Evolutionary conservation across 2,329 filamentous ascomycete genomes (phyloP), one percentile per base, ranked within the genome.

Genomic region (Verticillium dahliae): DNA sequence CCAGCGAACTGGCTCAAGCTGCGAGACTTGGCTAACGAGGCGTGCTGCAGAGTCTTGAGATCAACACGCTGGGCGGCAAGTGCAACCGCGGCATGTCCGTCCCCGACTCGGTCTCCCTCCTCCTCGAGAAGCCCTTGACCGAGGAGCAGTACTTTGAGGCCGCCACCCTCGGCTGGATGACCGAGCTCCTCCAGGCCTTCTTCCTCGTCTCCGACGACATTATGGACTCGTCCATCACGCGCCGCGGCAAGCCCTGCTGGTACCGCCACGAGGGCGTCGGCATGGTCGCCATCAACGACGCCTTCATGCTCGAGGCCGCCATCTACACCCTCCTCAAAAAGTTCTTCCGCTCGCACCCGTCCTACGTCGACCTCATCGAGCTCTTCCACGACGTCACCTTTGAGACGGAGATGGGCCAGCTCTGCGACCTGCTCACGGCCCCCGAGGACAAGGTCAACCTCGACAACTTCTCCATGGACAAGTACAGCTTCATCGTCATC

Each of bases 31-130:
- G 61, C 41, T 59, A 37, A 54, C 58, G 1, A 27, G 14, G 60
- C 37, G 10, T n/a, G 15, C 38, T 18, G 4, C 70, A 97, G 92
- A 89, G 85, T 65, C 84, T 98, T 71, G 85, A 93, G 73, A 84
- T 86, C 79, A 99, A 99, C 80, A 87, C 91, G 6, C 81, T 95
- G 60, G 95, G 95, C 69, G 95, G 95, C 74, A 99, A 99, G 83
- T 97, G 93, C 82, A 99, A 99, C 81, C 92, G 95, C 72, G 95
- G 95, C 79, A 96, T 99, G 86, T 98, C 93, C 57, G 94, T 98
- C 63, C 90, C 95, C 68, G 95, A 99, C 79, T 95, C 92, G 56
- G 88, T 89, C 67, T 89, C 91, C 67, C 81, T 95, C 70, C 87
- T 98, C 65, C 85, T 93, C 72, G 82, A 77, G 68, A 80, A 85